Conservation (phyloP, 1,139 yeast species). For the Yamadazyma diospyri region DNA sequence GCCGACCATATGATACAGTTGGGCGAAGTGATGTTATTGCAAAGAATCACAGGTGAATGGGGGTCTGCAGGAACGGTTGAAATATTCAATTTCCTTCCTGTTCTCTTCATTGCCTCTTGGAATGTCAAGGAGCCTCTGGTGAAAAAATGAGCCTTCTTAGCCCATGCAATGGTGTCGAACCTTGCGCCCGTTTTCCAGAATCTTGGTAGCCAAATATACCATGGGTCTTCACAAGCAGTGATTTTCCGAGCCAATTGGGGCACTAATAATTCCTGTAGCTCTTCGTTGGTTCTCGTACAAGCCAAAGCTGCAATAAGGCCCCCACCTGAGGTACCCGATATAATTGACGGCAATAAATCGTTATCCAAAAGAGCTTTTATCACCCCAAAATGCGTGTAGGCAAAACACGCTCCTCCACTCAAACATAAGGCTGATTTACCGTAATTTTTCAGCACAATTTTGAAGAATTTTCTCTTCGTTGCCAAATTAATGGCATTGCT, state of each 20-base stretch:
- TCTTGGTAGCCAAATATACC: slow-evolving; percentile 58
- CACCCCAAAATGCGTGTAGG: slow-evolving; percentile 76
- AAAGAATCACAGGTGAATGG: slow-evolving; percentile 74
- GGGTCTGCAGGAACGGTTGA: slow-evolving; percentile 83
- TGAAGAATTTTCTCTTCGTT: slow-evolving; percentile 53
- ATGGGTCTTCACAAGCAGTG: slow-evolving; percentile 69
- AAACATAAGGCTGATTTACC: slow-evolving; percentile 73
- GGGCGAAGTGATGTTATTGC: slow-evolving; percentile 76
- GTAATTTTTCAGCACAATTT: slow-evolving; percentile 57
- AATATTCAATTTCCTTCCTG: slow-evolving; percentile 69
- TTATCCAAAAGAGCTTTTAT: slow-evolving; percentile 68
- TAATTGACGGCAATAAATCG: slow-evolving; percentile 61
- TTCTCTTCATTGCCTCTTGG: slow-evolving; percentile 61
- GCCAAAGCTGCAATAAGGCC: slow-evolving; percentile 76
- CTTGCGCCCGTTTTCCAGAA: slow-evolving; percentile 78
- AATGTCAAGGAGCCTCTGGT: slow-evolving; percentile 72
- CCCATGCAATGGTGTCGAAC: slow-evolving; percentile 75
- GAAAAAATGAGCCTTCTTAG: slow-evolving; percentile 63
- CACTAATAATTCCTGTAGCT: slow-evolving; percentile 50
- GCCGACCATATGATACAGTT: slow-evolving; percentile 83
- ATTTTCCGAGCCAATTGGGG: slow-evolving; percentile 65
- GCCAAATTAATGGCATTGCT: slow-evolving; percentile 34
- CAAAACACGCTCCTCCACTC: slow-evolving; percentile 79
- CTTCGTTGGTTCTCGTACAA: slow-evolving; percentile 68
- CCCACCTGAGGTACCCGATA: slow-evolving; percentile 83